A percentile compares a stretch with the other conserved stretches of the same genome.
Evolutionary conservation across 257 asterid species (phyloP).

Genomic region (Osmanthus fragrans): DNA sequence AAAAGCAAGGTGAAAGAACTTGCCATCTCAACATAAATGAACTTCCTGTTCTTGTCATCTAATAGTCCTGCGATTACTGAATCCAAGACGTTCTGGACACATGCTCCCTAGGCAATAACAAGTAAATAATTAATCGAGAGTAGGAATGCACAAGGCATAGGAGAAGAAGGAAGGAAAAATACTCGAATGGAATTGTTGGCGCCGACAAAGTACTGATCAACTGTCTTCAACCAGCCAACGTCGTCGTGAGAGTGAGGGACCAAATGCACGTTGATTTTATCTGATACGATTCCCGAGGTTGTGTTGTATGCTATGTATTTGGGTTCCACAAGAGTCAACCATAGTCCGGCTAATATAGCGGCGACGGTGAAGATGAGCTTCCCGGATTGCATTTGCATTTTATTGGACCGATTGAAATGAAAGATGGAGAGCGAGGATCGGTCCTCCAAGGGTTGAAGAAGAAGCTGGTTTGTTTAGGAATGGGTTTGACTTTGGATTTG

Average conservation of each 20-base stretch:
- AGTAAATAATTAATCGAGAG: not conserved
- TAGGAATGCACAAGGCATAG: not conserved
- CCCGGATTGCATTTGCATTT: constrained; percentile 19
- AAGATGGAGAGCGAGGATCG: not conserved
- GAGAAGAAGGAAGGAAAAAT: not conserved
- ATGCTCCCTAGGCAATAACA: constrained; percentile 53
- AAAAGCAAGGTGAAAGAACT: constrained; percentile 12
- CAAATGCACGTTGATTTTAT: constrained; percentile 66
- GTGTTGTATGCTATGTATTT: constrained; percentile 56
- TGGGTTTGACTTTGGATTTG: not conserved
- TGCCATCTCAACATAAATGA: constrained; percentile 82
- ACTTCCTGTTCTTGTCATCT: constrained; percentile 65
- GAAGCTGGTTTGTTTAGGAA: not conserved
- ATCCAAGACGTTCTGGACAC: constrained; percentile 80
- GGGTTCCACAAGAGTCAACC: constrained; percentile 25
- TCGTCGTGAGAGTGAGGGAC: constrained; percentile 87
- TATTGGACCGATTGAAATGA: not conserved
- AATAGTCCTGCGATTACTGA: constrained; percentile 62
- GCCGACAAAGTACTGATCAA: constrained; percentile 80
- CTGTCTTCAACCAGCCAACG: constrained; percentile 84
- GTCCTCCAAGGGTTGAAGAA: not conserved
- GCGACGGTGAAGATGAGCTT: constrained; percentile 16
- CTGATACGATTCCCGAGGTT: constrained; percentile 36
- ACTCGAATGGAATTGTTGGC: constrained; percentile 76
- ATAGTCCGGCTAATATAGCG: constrained; percentile 40